These are phyloP conservation scores for Pyropia haitanensis DNA, from an alignment of 23 red algal genomes.

Conservation along the genomic window DNA sequence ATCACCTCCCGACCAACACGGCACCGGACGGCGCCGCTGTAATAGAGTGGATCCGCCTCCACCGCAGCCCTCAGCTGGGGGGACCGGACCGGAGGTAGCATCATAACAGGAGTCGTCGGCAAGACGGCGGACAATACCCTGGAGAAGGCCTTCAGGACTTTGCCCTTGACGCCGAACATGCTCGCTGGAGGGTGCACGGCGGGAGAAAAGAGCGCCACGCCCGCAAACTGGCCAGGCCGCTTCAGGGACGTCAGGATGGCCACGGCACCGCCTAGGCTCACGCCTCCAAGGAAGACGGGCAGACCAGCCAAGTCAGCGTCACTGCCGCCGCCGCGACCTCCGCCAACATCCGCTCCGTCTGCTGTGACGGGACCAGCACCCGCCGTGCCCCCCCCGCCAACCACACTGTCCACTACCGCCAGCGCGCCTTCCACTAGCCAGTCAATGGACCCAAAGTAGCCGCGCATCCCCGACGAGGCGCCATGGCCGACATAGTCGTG, in stretches of 20 bases:
- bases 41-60: slow-evolving; percentile 54
- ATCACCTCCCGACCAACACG: slow-evolving; percentile 73
- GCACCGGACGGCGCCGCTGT: slow-evolving; percentile 55
- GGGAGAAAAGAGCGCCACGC: slow-evolving; percentile 62
- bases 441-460: slow-evolving; percentile 37
- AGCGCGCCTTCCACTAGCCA: too few species aligned
- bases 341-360: too few species aligned
- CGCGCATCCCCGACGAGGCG: slow-evolving; percentile 39
- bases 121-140: slow-evolving; percentile 28
- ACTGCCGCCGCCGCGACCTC: too few species aligned
- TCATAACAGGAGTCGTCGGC: slow-evolving; percentile 47
- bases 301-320: not conserved
- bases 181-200: slow-evolving; percentile 65
- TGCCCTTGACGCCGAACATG: slow-evolving; percentile 86
- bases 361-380: too few species aligned
- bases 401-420: too few species aligned
- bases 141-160: slow-evolving; percentile 46
- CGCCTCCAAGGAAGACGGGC: slow-evolving; percentile 60
- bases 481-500: slow-evolving; percentile 92
- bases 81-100: slow-evolving; percentile 50
- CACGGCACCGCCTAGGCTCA: slow-evolving; percentile 72
- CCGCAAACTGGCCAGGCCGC: slow-evolving; percentile 31
- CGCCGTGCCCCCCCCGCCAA: too few species aligned
- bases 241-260: slow-evolving; percentile 31
- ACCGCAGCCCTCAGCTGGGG: slow-evolving; percentile 57